Percentiles rank a stretch among this genome's conserved stretches.
These are phyloP conservation scores for Rhizomucor miehei DNA, from an alignment of 371 early-diverging fungal genomes.

Conservation along the genomic window DNA sequence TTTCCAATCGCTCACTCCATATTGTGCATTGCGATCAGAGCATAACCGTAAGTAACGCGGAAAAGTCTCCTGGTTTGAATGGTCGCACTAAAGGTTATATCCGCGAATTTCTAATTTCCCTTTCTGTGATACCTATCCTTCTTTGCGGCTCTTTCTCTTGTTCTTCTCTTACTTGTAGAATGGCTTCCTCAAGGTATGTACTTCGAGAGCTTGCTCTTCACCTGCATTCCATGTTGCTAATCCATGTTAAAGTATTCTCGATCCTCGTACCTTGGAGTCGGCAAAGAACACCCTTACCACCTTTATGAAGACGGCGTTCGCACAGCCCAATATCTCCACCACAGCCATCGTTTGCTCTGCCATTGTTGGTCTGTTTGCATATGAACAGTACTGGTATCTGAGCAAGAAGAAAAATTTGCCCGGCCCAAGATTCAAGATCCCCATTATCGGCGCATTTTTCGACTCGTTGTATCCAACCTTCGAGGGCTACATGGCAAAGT, in stretches of 20 bases:
- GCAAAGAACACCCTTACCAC: slow-evolving; percentile 36
- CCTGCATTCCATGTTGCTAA: no score
- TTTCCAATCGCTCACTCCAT: no score
- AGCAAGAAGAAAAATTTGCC: slow-evolving; percentile 48
- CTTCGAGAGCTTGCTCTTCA: no score
- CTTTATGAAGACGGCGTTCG: slow-evolving; percentile 34
- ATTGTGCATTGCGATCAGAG: no score
- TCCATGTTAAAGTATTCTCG: slow-evolving; percentile 24
- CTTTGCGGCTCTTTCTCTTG: background rate
- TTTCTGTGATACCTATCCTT: background rate
- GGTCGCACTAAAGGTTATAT: no score
- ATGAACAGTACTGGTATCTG: slow-evolving; percentile 50
- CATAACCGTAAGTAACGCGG: no score
- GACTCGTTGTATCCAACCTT: slow-evolving; percentile 55
- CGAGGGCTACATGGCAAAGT: slow-evolving; percentile 53
- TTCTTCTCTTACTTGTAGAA: slow-evolving; percentile 1
- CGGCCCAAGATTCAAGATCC: slow-evolving; percentile 48
- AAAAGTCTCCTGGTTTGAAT: no score
- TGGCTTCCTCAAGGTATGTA: slow-evolving; percentile 5
- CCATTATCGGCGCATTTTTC: slow-evolving; percentile 52
- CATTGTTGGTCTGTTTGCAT: slow-evolving; percentile 45
- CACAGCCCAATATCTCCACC: slow-evolving; percentile 32
- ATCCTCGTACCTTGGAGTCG: slow-evolving; percentile 45
- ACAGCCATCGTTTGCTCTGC: slow-evolving; percentile 42
- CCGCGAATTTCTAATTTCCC: background rate